Conservation (phyloP, 2,329 filamentous ascomycete species). For the Hymenoscyphus albidus region DNA sequence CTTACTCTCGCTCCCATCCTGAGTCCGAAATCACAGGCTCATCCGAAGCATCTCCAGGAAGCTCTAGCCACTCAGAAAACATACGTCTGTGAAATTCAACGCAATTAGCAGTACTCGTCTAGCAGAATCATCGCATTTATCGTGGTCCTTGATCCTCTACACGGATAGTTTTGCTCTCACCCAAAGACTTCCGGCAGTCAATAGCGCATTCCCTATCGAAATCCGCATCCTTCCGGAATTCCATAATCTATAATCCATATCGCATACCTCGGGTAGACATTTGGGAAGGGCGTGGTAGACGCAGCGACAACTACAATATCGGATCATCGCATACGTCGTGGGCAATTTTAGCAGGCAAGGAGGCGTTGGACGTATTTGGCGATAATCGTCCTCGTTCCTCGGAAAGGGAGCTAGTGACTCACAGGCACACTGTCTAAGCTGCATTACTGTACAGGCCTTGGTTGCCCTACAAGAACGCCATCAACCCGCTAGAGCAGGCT, state of each 20-base stretch:
- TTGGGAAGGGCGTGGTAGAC: background rate
- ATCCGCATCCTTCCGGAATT: background rate
- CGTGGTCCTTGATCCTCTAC: background rate
- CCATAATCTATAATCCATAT: background rate
- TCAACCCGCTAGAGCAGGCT: background rate
- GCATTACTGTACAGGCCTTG: background rate
- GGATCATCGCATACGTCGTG: background rate
- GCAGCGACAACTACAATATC: background rate
- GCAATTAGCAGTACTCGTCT: background rate
- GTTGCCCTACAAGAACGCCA: background rate
- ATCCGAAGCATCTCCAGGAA: background rate
- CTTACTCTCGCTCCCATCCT: background rate
- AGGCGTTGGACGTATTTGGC: background rate
- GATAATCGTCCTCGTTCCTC: background rate
- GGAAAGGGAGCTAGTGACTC: background rate
- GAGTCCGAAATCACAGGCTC: background rate
- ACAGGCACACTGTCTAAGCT: background rate
- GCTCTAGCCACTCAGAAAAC: background rate
- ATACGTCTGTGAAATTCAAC: background rate
- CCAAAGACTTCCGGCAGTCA: background rate
- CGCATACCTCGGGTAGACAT: background rate
- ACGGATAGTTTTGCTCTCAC: background rate
- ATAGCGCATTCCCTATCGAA: too few species aligned
- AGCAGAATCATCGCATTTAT: background rate
- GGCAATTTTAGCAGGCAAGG: constrained; percentile 2